Evolutionary conservation across 345 rosid genomes (phyloP), one percentile per base, ranked within the genome.

Genomic region (Sonneratia caseolaris): DNA sequence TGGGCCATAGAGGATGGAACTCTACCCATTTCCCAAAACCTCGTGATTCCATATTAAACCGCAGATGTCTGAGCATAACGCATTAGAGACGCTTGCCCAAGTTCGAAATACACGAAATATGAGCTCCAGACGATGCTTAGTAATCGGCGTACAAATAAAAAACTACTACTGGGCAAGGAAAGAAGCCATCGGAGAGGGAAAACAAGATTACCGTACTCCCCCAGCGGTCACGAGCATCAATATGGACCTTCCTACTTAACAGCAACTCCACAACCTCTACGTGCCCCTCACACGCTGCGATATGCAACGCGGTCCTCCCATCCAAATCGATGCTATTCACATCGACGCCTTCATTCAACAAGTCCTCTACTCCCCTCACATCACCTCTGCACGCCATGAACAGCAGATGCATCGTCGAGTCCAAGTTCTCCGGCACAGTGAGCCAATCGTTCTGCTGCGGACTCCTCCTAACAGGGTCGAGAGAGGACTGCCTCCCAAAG

Each of bases 221-320:
- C 98, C 98, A 94, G 19, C 98, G 98, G 79, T 91, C 98, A 61
- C 98, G 98, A 73, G 98, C 92, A 73, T 95, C 97, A 11, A 91
- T 89, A 37, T 95, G 92, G 51, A 93, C 97, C 76, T 71, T 88
- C 69, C 87, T 79, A 71, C 82, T 75, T 59, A 95, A 84, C 72
- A 95, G 83, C 47, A 86, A 75, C 81, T 72, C 84, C 48, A 85
- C 98, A 21, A 94, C 96, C 43, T 84, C 91, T 22, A 75, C 82
- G 42, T 94, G 96, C 35, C 97, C 97, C 77, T 95, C 97, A 76
- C 97, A 91, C 2, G 99, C 92, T 0, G 97, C 97, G 11, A 95
- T 89, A 72, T 95, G 99, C 84, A 95, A 82, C 18, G 92, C 99
- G 10, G 99, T 95, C 53, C 99, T 83, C 2, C 99, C 99, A 68